phyloP scores from a whole-genome alignment of 2,329 filamentous ascomycete genomes.

The Aspergillus eucalypticola region DNA sequence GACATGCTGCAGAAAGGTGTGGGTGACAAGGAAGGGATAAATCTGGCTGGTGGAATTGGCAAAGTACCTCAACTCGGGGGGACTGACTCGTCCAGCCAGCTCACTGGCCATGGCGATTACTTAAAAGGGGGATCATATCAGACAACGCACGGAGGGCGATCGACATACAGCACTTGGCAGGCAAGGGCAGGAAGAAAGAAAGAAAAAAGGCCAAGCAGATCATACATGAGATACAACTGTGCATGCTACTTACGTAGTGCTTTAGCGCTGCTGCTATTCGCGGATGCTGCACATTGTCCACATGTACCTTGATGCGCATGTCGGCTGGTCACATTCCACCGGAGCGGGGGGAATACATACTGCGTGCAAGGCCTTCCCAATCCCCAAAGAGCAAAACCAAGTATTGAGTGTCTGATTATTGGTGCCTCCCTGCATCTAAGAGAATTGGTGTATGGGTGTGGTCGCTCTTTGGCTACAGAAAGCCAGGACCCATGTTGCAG shows the following conservation, averaged over 20 bases:
- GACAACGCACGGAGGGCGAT: neutral
- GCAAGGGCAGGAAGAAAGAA: slow-evolving; percentile 6
- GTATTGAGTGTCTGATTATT: slow-evolving; percentile 7
- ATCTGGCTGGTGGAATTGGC: neutral
- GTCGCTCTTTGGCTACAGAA: slow-evolving; percentile 1
- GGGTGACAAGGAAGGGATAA: slow-evolving; percentile 1
- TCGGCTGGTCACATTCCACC: slow-evolving; percentile 19
- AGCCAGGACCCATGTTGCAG: neutral
- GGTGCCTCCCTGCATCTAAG: slow-evolving; percentile 10
- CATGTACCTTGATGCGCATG: slow-evolving; percentile 14
- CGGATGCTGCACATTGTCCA: slow-evolving; percentile 6
- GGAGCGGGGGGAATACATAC: slow-evolving; percentile 8
- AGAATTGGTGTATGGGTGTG: neutral
- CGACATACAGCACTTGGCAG: slow-evolving; percentile 7
- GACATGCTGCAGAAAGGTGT: slow-evolving; percentile 4
- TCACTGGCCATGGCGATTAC: neutral
- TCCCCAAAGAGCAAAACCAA: neutral
- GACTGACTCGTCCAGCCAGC: neutral
- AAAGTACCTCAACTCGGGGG: no score
- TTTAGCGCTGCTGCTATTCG: neutral
- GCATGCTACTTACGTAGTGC: neutral
- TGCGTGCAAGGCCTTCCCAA: neutral
- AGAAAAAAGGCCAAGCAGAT: neutral
- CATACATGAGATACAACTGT: neutral
- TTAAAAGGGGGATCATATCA: neutral